Evolutionary conservation across 2,329 filamentous ascomycete genomes (phyloP).

Genomic region (Fusarium ambrosium): DNA sequence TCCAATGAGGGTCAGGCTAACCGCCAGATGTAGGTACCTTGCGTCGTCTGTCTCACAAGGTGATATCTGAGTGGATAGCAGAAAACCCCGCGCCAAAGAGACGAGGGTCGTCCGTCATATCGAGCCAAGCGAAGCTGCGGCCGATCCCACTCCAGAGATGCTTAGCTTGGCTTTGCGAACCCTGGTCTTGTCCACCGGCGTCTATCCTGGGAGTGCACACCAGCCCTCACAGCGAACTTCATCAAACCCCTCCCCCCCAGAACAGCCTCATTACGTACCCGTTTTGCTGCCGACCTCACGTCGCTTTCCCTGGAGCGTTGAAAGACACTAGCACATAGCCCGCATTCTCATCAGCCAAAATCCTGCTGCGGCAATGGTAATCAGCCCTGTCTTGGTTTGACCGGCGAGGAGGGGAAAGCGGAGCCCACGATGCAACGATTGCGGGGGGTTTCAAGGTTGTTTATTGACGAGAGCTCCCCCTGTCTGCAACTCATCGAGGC

Average conservation of each 20-base stretch:
- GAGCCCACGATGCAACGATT: conserved; percentile 34
- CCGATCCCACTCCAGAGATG: conserved; percentile 35
- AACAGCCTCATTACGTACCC: conserved; percentile 41
- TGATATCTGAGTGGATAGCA: conserved; percentile 38
- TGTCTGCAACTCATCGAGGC: conserved; percentile 39
- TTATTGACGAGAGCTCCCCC: conserved; percentile 28
- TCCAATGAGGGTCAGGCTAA: conserved; percentile 20
- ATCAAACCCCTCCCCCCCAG: conserved; percentile 24
- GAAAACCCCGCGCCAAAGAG: conserved; percentile 37
- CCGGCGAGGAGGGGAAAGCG: conserved; percentile 36
- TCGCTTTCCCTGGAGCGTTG: conserved; percentile 3
- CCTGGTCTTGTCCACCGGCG: conserved; percentile 27
- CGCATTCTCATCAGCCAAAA: conserved; percentile 6
- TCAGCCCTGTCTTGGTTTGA: conserved; percentile 40
- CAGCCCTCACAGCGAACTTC: conserved; percentile 13
- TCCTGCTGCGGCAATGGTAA: conserved; percentile 25
- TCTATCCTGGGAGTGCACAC: conserved; percentile 26
- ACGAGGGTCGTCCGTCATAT: conserved; percentile 15
- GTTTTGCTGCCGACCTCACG: conserved; percentile 15
- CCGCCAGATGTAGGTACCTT: conserved; percentile 35
- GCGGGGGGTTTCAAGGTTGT: conserved; percentile 30
- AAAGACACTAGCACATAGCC: conserved; percentile 1
- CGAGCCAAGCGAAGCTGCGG: conserved; percentile 33
- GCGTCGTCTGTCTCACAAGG: conserved; percentile 34
- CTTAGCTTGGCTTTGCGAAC: conserved; percentile 33